Base-by-base conservation (phyloP, 2,329 filamentous ascomycete genomes). In the Endoconidiophora laricicola region DNA sequence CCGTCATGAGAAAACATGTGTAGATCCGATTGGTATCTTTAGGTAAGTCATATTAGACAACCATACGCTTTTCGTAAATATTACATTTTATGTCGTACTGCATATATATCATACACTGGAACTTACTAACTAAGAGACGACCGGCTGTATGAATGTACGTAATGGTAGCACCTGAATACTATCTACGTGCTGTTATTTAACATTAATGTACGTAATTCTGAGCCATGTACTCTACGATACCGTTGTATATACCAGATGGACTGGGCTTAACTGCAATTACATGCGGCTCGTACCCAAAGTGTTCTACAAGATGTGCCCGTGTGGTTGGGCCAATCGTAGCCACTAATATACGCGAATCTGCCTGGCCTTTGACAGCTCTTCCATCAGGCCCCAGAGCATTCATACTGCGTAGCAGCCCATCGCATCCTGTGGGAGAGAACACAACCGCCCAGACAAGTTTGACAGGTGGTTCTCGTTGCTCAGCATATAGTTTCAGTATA, bases 301-400 rank as follows among this genome's bases (percentile, higher is more conserved):
- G 72, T 18, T 70, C 67, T 14, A 68, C 61, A 42, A 98, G 66
- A 64, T 86, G 79, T 57, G 87, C 79, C 55, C 81, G 73, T 9
- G 91, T 98, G 16, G 91, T 98, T 10, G 91, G 90, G 0, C 91
- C 91, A 63, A 98, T 98, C 0, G 88, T 93, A 12, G 82, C 86
- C 54, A 96, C 70, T 55, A 75, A 78, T 1, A 79, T 46, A 62
- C 70, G 7, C 65, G 65, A 3, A 53, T 55, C 10, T 47, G 58
- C 4, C 56, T 59, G 26, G 56, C 57, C 33, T 20, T 12, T n/a
- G 16, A 52, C 44, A 3, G 38, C 37, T 12, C 14, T 39, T 4
- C 51, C 53, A 4, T 61, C 59, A 4, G 63, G 58, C 50, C 78
- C 71, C 16, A 79, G 59, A 56, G 74, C 57, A 1, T 68, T 72